These are phyloP conservation scores for Cladosporium halotolerans DNA, from an alignment of 2,329 filamentous ascomycete species.

Conservation along the genomic window DNA sequence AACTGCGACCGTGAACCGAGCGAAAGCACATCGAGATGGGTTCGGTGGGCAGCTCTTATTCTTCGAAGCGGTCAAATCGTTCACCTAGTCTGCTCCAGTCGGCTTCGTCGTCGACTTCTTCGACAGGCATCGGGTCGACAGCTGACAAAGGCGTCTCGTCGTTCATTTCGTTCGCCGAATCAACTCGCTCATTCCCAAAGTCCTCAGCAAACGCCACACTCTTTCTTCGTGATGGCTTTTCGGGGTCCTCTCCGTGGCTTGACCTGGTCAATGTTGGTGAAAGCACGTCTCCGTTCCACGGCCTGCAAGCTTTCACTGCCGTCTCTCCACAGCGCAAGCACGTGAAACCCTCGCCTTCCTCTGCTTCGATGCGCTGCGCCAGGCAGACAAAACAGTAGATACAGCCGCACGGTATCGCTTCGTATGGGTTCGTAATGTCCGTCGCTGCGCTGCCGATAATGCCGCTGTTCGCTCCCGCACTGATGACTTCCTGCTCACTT, in stretches of 20 bases:
- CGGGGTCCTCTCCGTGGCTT: conserved; percentile 45
- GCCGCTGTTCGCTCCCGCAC: conserved; percentile 50
- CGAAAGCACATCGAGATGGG: background rate
- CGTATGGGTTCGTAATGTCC: conserved; percentile 94
- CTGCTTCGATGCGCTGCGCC: conserved; percentile 80
- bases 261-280: background rate
- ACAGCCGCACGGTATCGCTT: conserved; percentile 80
- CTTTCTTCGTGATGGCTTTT: conserved; percentile 21
- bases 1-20: background rate
- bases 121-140: conserved; percentile 11
- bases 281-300: conserved; percentile 81
- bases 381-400: conserved; percentile 95
- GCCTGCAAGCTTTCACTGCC: conserved; percentile 72
- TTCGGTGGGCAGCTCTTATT: background rate
- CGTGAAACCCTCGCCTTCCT: conserved; percentile 90
- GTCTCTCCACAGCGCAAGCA: conserved; percentile 83
- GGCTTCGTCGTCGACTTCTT: conserved; percentile 9
- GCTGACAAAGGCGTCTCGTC: conserved; percentile 4
- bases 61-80: background rate
- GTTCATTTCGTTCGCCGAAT: conserved; percentile 11
- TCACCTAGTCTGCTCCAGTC: conserved; percentile 2
- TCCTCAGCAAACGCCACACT: conserved; percentile 28
- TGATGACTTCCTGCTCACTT: conserved; percentile 69
- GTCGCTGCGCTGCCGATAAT: conserved; percentile 84
- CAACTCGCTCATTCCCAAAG: conserved; percentile 22